Evolutionary conservation across 306 rosid species (phyloP).

Genomic region (Quercus gilva): DNA sequence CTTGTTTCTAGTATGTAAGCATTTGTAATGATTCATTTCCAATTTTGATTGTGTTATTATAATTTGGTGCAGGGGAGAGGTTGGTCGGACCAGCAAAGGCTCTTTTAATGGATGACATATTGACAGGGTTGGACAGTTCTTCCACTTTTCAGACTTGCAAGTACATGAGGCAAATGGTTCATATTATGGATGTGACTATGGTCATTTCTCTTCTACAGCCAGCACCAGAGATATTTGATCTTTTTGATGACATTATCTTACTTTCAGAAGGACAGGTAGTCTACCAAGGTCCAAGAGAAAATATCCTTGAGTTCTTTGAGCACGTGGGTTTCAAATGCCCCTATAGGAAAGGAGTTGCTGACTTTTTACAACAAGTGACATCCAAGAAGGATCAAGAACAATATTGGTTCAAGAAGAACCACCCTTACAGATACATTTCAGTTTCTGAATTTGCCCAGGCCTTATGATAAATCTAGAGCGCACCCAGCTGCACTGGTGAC

Average conservation of each 20-base stretch:
- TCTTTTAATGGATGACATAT: conserved; percentile 82
- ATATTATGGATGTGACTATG: conserved; percentile 73
- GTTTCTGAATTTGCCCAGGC: conserved; percentile 51
- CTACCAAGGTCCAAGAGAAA: conserved; percentile 72
- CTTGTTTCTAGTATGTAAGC: not conserved
- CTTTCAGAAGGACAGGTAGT: conserved; percentile 76
- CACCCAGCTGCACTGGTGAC: conserved; percentile 70
- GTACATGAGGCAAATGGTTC: conserved; percentile 86
- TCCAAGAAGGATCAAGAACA: conserved; percentile 84
- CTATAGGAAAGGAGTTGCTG: conserved; percentile 76
- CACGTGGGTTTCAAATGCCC: conserved; percentile 63
- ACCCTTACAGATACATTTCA: conserved; percentile 55
- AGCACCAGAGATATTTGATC: conserved; percentile 60
- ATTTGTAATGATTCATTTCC: not conserved
- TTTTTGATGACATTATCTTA: conserved; percentile 49
- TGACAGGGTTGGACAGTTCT: conserved; percentile 86
- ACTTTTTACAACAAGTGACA: conserved; percentile 81
- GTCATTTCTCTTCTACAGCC: conserved; percentile 61
- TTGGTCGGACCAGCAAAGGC: conserved; percentile 84
- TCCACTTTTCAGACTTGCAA: conserved; percentile 82
- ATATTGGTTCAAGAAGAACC: conserved; percentile 55
- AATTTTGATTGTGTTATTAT: not conserved
- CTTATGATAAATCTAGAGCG: conserved; percentile 38
- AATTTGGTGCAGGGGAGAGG: conserved; percentile 69
- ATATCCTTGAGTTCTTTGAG: conserved; percentile 66